phyloP scores from a whole-genome alignment of 768 basidiomycete genomes.

The Mycena metata region DNA sequence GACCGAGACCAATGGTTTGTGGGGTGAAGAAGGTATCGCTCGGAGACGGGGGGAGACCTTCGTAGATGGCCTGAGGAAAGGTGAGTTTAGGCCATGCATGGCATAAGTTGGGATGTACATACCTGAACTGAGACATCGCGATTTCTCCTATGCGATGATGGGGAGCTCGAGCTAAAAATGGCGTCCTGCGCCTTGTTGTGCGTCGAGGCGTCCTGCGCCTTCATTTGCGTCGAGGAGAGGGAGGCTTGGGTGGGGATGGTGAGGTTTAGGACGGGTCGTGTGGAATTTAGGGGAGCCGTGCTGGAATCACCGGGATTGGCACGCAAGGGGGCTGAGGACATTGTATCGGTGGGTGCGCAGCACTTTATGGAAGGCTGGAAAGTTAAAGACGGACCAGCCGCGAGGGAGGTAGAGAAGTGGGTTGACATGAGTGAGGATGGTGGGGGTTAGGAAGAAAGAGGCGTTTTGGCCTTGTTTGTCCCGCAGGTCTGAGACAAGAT shows the following conservation, averaged over 20 bases:
- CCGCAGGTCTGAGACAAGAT: too few relatives aligned
- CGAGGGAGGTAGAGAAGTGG: not conserved
- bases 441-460: not conserved
- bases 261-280: not conserved
- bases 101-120: not conserved
- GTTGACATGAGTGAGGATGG: not conserved
- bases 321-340: not conserved
- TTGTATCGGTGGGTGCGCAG: not conserved
- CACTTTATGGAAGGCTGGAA: not conserved
- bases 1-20: not conserved
- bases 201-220: too few relatives aligned
- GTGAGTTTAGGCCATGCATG: not conserved
- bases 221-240: too few relatives aligned
- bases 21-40: not conserved
- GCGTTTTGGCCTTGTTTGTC: too few relatives aligned
- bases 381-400: constrained; percentile 9
- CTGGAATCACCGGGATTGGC: not conserved
- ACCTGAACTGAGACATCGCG: not conserved
- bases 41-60: not conserved
- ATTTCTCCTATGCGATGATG: not conserved
- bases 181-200: too few relatives aligned
- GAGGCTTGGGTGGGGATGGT: too few relatives aligned
- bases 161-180: too few relatives aligned
- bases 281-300: not conserved
- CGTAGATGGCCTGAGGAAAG: not conserved